These are phyloP conservation scores for Hyphopichia homilentoma DNA, from an alignment of 805 yeast genomes.

Conservation along the genomic window DNA sequence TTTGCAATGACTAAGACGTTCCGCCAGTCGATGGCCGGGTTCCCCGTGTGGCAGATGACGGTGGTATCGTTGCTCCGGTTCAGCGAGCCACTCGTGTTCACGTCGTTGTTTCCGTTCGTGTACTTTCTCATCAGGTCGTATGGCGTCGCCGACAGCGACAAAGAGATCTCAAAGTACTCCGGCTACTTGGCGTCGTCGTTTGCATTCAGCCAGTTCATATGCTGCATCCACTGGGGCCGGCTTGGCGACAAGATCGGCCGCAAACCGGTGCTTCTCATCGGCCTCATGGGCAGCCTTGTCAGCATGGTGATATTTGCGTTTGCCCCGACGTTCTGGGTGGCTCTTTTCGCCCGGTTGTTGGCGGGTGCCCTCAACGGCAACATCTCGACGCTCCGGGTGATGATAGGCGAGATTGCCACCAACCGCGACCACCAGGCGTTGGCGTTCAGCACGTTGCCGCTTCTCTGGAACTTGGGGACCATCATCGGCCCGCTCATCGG, in stretches of 20 bases:
- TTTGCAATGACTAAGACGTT: too few relatives aligned
- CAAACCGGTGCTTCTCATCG: slow-evolving; percentile 21
- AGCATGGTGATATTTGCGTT: slow-evolving; percentile 27
- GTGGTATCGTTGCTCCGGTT: slow-evolving; percentile 41
- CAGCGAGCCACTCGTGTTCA: slow-evolving; percentile 45
- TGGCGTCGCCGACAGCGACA: slow-evolving; percentile 13
- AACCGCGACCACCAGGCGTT: slow-evolving; percentile 27
- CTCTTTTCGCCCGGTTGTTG: slow-evolving; percentile 22
- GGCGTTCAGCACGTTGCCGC: slow-evolving; percentile 27
- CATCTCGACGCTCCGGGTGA: slow-evolving; percentile 27
- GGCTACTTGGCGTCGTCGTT: slow-evolving; percentile 20
- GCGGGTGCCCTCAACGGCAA: slow-evolving; percentile 30
- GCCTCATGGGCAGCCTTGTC: slow-evolving; percentile 22
- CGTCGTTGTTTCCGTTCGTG: slow-evolving; percentile 25
- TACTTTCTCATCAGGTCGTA: slow-evolving; percentile 22
- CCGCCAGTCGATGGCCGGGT: slow-evolving; percentile 46
- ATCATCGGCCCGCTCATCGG: slow-evolving; percentile 33
- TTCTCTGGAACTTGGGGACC: slow-evolving; percentile 29
- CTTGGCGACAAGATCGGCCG: slow-evolving; percentile 27
- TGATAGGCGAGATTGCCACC: slow-evolving; percentile 28
- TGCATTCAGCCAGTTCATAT: slow-evolving; percentile 20
- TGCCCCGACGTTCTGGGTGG: slow-evolving; percentile 22
- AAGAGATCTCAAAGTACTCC: slow-evolving; percentile 16
- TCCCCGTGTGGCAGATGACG: slow-evolving; percentile 47
- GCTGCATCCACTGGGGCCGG: slow-evolving; percentile 26